Percentiles rank a stretch among this genome's conserved stretches.
These are phyloP conservation scores for Danielozyma ontarioensis DNA, from an alignment of 805 yeast genomes.

Conservation along the genomic window DNA sequence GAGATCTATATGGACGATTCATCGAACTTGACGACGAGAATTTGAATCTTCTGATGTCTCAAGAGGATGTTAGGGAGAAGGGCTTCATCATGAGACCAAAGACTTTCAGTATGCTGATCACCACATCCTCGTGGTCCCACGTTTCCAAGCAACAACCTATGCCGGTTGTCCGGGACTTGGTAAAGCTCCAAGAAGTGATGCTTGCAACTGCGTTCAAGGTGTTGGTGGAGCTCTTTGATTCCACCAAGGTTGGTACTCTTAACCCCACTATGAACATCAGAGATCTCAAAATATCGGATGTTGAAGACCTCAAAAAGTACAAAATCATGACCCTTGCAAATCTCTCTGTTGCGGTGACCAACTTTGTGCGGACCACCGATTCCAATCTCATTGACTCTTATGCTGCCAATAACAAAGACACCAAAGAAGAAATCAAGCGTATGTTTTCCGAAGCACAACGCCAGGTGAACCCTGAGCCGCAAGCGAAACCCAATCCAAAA, in stretches of 20 bases:
- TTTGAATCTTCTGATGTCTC: conserved; percentile 22
- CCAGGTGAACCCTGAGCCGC: conserved; percentile 3
- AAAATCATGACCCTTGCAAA: conserved; percentile 41
- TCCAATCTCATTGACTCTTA: conserved; percentile 29
- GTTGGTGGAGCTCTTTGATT: conserved; percentile 35
- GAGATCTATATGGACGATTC: conserved; percentile 68
- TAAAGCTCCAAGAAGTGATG: conserved; percentile 26
- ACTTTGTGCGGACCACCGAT: conserved; percentile 43
- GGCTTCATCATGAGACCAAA: conserved; percentile 45
- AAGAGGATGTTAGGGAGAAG: conserved; percentile 13
- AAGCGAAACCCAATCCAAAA: not conserved
- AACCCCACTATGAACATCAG: conserved; percentile 15
- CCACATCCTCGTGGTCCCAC: conserved; percentile 14
- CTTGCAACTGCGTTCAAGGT: conserved; percentile 30
- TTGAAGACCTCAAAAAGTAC: conserved; percentile 9
- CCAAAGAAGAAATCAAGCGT: conserved; percentile 7
- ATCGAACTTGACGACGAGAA: conserved; percentile 71
- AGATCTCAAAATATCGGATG: conserved; percentile 12
- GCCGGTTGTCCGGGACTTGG: conserved; percentile 30
- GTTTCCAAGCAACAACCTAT: conserved; percentile 41
- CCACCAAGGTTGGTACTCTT: conserved; percentile 8
- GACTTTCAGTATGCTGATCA: conserved; percentile 42
- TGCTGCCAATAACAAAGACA: conserved; percentile 4
- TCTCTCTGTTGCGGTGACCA: conserved; percentile 48
- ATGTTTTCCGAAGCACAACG: conserved; percentile 12